Conservation (phyloP, 495 filamentous ascomycete species). For the Aspergillus haitiensis region DNA sequence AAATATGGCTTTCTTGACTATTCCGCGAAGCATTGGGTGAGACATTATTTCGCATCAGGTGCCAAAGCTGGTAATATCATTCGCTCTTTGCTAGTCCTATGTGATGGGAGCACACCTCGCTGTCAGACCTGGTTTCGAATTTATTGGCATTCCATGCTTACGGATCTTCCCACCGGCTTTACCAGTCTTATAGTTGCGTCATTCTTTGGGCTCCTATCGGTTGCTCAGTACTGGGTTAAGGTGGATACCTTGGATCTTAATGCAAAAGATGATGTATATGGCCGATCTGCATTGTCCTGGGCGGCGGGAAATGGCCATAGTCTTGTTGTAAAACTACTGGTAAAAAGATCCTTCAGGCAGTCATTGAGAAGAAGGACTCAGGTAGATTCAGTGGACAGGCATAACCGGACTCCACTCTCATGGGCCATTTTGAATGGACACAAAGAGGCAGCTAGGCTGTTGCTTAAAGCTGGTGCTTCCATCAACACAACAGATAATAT, state of each 20-base stretch:
- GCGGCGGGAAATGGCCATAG: slow-evolving; percentile 27
- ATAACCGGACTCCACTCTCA: no score
- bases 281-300: slow-evolving; percentile 25
- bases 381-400: no score
- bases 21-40: slow-evolving; percentile 33
- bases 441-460: no score
- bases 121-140: slow-evolving; percentile 8
- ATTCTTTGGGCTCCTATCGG: slow-evolving; percentile 4
- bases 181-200: slow-evolving; percentile 3
- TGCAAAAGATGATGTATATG: slow-evolving; percentile 16
- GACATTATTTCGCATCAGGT: slow-evolving; percentile 25
- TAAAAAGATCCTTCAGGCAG: no score
- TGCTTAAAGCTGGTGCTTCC: no score
- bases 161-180: not conserved
- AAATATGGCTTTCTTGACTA: slow-evolving; percentile 31
- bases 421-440: no score
- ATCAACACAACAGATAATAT: no score
- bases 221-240: not conserved
- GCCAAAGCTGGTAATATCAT: slow-evolving; percentile 21
- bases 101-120: slow-evolving; percentile 15
- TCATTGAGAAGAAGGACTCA: not conserved
- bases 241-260: not conserved
- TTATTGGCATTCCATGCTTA: not conserved
- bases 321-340: not conserved
- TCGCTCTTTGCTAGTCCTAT: slow-evolving; percentile 14